phyloP scores from a whole-genome alignment of 1,284 basidiomycete genomes.

The Agaricales sp. region DNA sequence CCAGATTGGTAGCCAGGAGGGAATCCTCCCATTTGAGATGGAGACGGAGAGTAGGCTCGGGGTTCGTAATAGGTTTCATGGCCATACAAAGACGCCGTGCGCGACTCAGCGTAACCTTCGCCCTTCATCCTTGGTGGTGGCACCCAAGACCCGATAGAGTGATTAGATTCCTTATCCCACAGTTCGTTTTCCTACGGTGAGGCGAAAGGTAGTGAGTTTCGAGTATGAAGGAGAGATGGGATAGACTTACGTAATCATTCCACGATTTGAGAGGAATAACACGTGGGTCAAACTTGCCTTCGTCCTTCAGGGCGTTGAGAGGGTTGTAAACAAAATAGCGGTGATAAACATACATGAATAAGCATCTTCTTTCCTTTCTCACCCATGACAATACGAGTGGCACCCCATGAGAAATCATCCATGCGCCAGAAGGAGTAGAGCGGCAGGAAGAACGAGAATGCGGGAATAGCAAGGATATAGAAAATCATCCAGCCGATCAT shows the following conservation, averaged over 20 bases:
- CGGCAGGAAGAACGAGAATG: conserved; percentile 88
- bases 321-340: conserved; percentile 7
- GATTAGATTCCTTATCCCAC: conserved; percentile 94
- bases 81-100: conserved; percentile 68
- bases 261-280: conserved; percentile 93
- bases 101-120: conserved; percentile 66
- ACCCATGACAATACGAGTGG: conserved; percentile 87
- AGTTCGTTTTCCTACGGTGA: conserved; percentile 95
- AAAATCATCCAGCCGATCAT: conserved; percentile 98
- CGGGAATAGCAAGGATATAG: conserved; percentile 88
- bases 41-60: conserved; percentile 51
- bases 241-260: conserved; percentile 74
- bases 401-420: conserved; percentile 99
- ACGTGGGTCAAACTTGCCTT: conserved; percentile 92
- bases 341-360: conserved; percentile 64
- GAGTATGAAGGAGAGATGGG: conserved; percentile 4
- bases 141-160: conserved; percentile 80
- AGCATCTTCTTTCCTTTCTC: conserved; percentile 94
- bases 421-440: conserved; percentile 98
- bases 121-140: conserved; percentile 59
- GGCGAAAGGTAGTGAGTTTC: conserved; percentile 6
- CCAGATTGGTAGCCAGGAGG: conserved; percentile 69
- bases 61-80: conserved; percentile 76
- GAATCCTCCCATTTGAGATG: conserved; percentile 47
- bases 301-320: conserved; percentile 49